phyloP scores from a whole-genome alignment of 345 rosid genomes.

The Eucalyptus regnans region DNA sequence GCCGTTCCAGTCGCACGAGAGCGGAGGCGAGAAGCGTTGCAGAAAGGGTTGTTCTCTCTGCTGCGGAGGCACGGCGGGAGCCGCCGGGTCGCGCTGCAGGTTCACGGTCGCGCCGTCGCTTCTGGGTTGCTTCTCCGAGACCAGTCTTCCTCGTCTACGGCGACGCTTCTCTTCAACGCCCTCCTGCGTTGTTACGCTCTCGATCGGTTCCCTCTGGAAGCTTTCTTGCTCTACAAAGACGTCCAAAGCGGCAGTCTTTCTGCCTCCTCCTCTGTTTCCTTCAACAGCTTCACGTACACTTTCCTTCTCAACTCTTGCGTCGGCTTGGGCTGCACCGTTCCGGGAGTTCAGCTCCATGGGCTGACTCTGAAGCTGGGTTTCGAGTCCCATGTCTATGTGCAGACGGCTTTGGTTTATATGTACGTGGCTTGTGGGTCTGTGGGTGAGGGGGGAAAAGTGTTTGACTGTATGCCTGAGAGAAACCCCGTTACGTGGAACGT shows the following conservation, averaged over 20 bases:
- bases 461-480: conserved; percentile 60
- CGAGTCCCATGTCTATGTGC: conserved; percentile 47
- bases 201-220: not conserved
- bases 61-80: not conserved
- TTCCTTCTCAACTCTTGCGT: conserved; percentile 6
- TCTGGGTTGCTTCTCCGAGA: not conserved
- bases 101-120: not conserved
- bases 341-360: conserved; percentile 55
- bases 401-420: conserved; percentile 48
- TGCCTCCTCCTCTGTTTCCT: not conserved
- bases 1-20: not conserved
- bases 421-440: conserved; percentile 15
- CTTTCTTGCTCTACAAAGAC: conserved; percentile 4
- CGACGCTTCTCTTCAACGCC: conserved; percentile 3
- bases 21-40: not conserved
- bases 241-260: not conserved
- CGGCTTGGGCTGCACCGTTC: not conserved
- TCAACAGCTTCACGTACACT: conserved; percentile 15
- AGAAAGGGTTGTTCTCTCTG: not conserved
- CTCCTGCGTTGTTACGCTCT: conserved; percentile 10
- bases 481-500: conserved; percentile 73
- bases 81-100: not conserved
- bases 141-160: not conserved
- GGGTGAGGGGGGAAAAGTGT: conserved; percentile 24
- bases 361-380: conserved; percentile 53